Percentiles rank a stretch among this genome's conserved stretches.
These are phyloP conservation scores for Acer saccharum DNA, from an alignment of 345 rosid genomes.

Conservation along the genomic window DNA sequence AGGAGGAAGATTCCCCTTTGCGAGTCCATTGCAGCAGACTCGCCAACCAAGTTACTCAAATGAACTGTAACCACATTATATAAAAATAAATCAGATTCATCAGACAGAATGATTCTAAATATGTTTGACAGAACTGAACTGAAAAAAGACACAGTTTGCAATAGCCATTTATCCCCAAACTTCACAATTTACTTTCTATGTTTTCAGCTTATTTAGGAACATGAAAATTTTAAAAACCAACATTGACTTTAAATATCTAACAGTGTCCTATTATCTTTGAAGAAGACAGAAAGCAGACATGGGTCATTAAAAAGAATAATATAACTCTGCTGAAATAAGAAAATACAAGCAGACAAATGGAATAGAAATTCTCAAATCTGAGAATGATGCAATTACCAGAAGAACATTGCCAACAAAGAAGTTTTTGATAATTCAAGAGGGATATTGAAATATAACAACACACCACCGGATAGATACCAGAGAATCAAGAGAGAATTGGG, in stretches of 20 bases:
- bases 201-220: background rate
- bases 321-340: too few relatives aligned
- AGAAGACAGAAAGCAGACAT: background rate
- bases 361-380: background rate
- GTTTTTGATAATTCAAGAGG: constrained; percentile 1
- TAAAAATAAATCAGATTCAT: background rate
- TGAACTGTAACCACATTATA: constrained; percentile 31
- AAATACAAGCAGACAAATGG: background rate
- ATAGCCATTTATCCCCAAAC: background rate
- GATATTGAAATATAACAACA: background rate
- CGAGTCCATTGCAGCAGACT: constrained; percentile 12
- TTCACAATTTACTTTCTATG: background rate
- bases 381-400: background rate
- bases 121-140: background rate
- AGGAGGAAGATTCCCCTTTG: constrained; percentile 47
- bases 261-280: background rate
- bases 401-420: background rate
- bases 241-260: background rate
- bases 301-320: too few relatives aligned
- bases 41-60: constrained; percentile 19
- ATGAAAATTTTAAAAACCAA: constrained; percentile 10
- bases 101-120: background rate
- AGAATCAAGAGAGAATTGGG: background rate
- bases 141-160: background rate
- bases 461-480: background rate